Percentiles rank a stretch among this genome's conserved stretches.
phyloP scores from a whole-genome alignment of 306 rosid genomes.

The Castanospermum australe region DNA sequence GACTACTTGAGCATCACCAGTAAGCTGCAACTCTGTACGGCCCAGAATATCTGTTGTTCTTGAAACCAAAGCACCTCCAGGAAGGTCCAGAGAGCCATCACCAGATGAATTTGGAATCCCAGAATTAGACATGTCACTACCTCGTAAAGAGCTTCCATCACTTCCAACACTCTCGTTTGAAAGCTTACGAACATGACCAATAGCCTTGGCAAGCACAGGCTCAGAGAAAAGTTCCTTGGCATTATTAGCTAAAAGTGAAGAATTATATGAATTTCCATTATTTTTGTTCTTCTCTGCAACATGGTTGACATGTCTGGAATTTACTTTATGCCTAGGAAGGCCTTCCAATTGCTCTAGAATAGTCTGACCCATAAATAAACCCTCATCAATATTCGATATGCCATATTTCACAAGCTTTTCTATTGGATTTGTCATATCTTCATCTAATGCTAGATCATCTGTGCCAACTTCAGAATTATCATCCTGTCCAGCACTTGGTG shows the following conservation, averaged over 20 bases:
- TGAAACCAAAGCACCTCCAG: slow-evolving; percentile 60
- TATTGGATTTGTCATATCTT: slow-evolving; percentile 77
- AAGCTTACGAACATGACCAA: slow-evolving; percentile 64
- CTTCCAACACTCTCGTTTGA: slow-evolving; percentile 90
- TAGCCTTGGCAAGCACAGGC: slow-evolving; percentile 60
- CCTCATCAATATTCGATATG: slow-evolving; percentile 92
- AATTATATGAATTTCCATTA: slow-evolving; percentile 75
- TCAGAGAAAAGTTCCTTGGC: slow-evolving; percentile 73
- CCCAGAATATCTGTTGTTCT: slow-evolving; percentile 52
- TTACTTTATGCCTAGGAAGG: slow-evolving; percentile 84
- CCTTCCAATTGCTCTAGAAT: slow-evolving; percentile 97
- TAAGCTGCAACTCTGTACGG: slow-evolving; percentile 47
- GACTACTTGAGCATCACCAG: slow-evolving; percentile 69
- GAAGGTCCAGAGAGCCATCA: slow-evolving; percentile 64
- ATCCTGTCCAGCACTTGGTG: slow-evolving; percentile 72
- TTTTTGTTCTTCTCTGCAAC: slow-evolving; percentile 42
- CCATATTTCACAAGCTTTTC: slow-evolving; percentile 89
- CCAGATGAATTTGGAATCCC: slow-evolving; percentile 74
- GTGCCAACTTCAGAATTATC: slow-evolving; percentile 79
- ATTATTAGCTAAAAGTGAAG: slow-evolving; percentile 63
- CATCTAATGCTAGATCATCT: slow-evolving; percentile 83
- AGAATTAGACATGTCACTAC: slow-evolving; percentile 73
- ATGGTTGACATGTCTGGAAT: slow-evolving; percentile 62
- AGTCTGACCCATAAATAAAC: slow-evolving; percentile 96
- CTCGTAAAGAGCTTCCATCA: slow-evolving; percentile 83